Base-by-base conservation (phyloP, 1,284 basidiomycete species). In the Apiotrichum porosum region DNA sequence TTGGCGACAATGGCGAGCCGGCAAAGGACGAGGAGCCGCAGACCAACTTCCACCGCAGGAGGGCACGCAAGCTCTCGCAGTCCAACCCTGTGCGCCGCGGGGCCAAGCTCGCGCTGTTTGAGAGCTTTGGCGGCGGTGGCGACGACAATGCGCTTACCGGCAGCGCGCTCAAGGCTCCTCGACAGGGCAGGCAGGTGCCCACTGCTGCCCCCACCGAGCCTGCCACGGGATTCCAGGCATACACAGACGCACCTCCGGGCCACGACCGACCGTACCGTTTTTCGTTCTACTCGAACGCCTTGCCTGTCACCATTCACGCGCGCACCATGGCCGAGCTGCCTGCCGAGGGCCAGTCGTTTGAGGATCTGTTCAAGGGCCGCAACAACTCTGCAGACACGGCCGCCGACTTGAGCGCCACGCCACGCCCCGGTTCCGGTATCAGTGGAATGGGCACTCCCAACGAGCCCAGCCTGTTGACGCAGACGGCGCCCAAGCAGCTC, bases 281-380 rank as follows among this genome's bases (percentile, higher is more conserved):
- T 76, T 97, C 94, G 0, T 98, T 98, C 76, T 99, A 98, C 74
- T 97, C 91, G 15, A 98, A 97, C 65, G 81, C 87, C 1, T 77
- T 97, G 39, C 84, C 86, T 2, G 86, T 89, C 0, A 97, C 94
- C 1, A 97, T 99, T 41, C 95, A 98, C 72, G 89, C 95, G 0
- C 80, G 92, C 10, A 92, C 86, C 54, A 75, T 99, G 13, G 85
- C 86, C 47, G 95, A 99, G 71, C 80, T 99, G 4, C 94, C 95
- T 0, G 89, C 88, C 0, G 91, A 94, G 23, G 89, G 89, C 0
- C 94, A 98, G 72, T 81, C 83, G 0, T 98, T 97, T 63, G 86
- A 91, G 61, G 88, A 97, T 49, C 76, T 99, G 24, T 97, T 99
- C 69, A 70, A 65, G 41, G 69, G 69, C 1, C 53, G 53, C 23